These are phyloP conservation scores for Volvox carteri DNA, from an alignment of 163 green algal species.

Conservation along the genomic window DNA sequence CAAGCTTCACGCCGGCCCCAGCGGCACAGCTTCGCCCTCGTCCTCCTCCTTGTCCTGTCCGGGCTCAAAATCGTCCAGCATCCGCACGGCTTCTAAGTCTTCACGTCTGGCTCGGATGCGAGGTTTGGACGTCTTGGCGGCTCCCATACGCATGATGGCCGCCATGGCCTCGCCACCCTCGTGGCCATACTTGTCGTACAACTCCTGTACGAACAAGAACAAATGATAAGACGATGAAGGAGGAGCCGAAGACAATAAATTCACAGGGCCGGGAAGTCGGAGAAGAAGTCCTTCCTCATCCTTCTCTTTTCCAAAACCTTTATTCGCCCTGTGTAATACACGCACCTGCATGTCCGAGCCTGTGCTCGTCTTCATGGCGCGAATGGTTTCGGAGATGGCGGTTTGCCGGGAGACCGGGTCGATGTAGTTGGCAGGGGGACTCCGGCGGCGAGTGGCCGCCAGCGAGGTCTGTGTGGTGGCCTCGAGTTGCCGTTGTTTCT, in stretches of 20 bases:
- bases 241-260: background rate
- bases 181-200: conserved; percentile 25
- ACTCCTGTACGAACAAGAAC: background rate
- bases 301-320: background rate
- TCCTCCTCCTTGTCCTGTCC: conserved; percentile 25
- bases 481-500: conserved; percentile 40
- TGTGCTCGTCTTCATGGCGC: conserved; percentile 37
- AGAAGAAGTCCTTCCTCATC: background rate
- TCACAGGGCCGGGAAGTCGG: too few species aligned
- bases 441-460: background rate
- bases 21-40: conserved; percentile 33
- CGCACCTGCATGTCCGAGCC: conserved; percentile 42
- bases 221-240: background rate
- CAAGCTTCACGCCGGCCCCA: background rate
- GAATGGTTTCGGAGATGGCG: conserved; percentile 4
- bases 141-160: conserved; percentile 15
- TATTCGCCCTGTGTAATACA: background rate
- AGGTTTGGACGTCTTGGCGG: background rate
- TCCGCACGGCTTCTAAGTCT: conserved; percentile 25
- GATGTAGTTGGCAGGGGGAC: conserved; percentile 8
- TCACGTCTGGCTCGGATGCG: conserved; percentile 32
- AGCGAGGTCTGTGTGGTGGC: background rate
- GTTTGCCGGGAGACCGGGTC: conserved; percentile 41
- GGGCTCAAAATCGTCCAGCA: conserved; percentile 20
- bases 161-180: conserved; percentile 43